Base-by-base conservation (phyloP, 805 yeast species). In the Isabelozyma gotoi region DNA sequence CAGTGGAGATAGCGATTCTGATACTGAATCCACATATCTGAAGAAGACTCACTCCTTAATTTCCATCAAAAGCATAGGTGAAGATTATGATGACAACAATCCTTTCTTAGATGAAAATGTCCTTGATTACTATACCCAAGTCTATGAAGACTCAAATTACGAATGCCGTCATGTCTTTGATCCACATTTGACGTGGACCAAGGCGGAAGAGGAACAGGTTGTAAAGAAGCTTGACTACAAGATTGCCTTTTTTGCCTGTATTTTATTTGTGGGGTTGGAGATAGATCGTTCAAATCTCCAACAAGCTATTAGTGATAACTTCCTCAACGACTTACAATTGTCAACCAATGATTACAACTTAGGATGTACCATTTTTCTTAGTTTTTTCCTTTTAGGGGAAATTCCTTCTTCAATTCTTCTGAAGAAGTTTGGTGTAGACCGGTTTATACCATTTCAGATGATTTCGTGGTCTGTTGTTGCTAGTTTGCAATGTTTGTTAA, bases 321-420 rank as follows among this genome's bases (percentile, higher is more conserved):
- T 59, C 45, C 44, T 59, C n/a, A 50, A 42, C 14, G 77, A 68
- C 49, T 62, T 71, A 47, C 49, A 55, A 7, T 42, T 71, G 45
- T 55, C 59, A 36, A 63, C 69, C 15, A 52, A 62, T 37, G 74
- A 73, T 49, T 74, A 65, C 53, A 70, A 71, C 43, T 55, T 65
- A 17, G 72, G 73, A 21, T 63, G 68, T 44, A 66, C 75, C 4
- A 59, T 72, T 29, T 65, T 73, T 33, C 64, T 70, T 44, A 63
- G 70, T 16, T 59, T 71, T 7, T 74, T 73, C 48, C 60, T 71
- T 41, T 45, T 64, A 11, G 71, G 69, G 38, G 78, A 76, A 48
- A 63, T 72, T 4, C 88, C 88, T 0, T 80, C 85, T 11, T 85
- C 82, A 52, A 63, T 83, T 49, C 62, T 82, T 16, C 76, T 84